Percentiles rank a stretch among this genome's conserved stretches.
Evolutionary conservation across 2,329 filamentous ascomycete species (phyloP).

Genomic region (Fusarium neocosmosporiellum): DNA sequence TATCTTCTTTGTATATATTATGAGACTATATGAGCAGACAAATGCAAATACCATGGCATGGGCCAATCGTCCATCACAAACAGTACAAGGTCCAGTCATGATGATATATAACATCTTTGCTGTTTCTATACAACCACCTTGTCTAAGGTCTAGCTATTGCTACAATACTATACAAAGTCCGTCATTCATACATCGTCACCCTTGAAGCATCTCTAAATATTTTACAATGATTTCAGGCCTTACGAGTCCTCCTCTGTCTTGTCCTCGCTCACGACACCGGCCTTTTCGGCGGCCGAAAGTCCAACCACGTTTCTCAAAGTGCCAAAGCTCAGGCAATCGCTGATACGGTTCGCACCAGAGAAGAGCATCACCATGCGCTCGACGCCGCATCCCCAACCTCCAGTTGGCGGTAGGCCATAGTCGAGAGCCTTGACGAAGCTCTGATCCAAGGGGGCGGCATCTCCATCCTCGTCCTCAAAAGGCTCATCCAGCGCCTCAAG

Average conservation of each 20-base stretch:
- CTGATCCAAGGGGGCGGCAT: conserved; percentile 71
- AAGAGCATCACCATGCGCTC: conserved; percentile 95
- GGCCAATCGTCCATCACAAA: background rate
- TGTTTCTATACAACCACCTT: conserved; percentile 19
- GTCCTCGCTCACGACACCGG: background rate
- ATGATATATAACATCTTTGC: background rate
- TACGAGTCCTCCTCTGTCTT: conserved; percentile 9
- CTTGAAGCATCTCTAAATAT: conserved; percentile 9
- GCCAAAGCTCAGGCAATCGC: conserved; percentile 89
- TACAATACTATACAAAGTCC: conserved; percentile 42
- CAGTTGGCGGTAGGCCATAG: conserved; percentile 92
- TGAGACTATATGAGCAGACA: conserved; percentile 6
- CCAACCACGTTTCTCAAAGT: conserved; percentile 77
- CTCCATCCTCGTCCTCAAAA: conserved; percentile 55
- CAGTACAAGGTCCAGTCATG: background rate
- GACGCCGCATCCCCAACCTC: conserved; percentile 95
- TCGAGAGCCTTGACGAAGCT: conserved; percentile 87
- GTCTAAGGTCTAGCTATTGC: conserved; percentile 25
- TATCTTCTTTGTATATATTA: conserved; percentile 20
- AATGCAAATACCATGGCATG: background rate
- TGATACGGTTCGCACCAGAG: conserved; percentile 80
- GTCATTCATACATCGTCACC: conserved; percentile 34
- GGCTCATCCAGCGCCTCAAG: conserved; percentile 17
- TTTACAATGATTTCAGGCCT: conserved; percentile 1
- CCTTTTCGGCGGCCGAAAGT: conserved; percentile 53